phyloP scores from a whole-genome alignment of 2,329 filamentous ascomycete genomes.

The Aspergillus neoniger region DNA sequence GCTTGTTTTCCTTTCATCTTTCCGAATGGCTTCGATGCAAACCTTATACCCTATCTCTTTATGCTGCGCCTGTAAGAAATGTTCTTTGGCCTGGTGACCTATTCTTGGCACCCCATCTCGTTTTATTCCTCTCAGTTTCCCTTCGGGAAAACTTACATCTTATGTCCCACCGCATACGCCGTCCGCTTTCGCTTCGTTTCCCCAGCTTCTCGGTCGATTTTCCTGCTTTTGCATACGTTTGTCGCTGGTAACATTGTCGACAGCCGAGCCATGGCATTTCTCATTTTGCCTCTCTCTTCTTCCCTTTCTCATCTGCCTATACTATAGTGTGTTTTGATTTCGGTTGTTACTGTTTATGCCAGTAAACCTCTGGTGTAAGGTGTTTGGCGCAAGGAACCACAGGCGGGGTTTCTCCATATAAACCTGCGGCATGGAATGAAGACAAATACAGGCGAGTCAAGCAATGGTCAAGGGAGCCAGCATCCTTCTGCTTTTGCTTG shows the following conservation, averaged over 20 bases:
- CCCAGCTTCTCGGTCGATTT: constrained; percentile 11
- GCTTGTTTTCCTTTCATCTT: constrained; percentile 28
- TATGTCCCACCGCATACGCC: constrained; percentile 9
- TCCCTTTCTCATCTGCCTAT: constrained; percentile 12
- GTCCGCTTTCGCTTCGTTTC: constrained; percentile 3
- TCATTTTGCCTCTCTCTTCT: constrained; percentile 11
- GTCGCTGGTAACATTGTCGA: constrained; percentile 21
- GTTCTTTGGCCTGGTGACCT: constrained; percentile 20
- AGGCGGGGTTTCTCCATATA: constrained; percentile 20
- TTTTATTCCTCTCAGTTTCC: constrained; percentile 19
- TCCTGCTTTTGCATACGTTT: constrained; percentile 22
- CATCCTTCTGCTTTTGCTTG: constrained; percentile 3
- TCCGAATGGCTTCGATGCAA: constrained; percentile 31
- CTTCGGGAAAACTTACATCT: constrained; percentile 7
- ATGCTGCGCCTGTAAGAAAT: constrained; percentile 26
- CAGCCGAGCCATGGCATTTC: constrained; percentile 12
- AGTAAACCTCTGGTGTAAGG: constrained; percentile 27
- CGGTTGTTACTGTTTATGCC: constrained; percentile 24
- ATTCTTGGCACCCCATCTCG: constrained; percentile 11
- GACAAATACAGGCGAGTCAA: constrained; percentile 17
- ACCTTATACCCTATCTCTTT: constrained; percentile 30
- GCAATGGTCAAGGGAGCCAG: constrained; percentile 12
- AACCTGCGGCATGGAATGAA: constrained; percentile 21
- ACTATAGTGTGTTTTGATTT: constrained; percentile 23
- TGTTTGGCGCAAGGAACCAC: constrained; percentile 29